Evolutionary conservation across 2,329 filamentous ascomycete genomes (phyloP), one percentile per base, ranked within the genome.

Genomic region (Drechslerella stenobrocha): DNA sequence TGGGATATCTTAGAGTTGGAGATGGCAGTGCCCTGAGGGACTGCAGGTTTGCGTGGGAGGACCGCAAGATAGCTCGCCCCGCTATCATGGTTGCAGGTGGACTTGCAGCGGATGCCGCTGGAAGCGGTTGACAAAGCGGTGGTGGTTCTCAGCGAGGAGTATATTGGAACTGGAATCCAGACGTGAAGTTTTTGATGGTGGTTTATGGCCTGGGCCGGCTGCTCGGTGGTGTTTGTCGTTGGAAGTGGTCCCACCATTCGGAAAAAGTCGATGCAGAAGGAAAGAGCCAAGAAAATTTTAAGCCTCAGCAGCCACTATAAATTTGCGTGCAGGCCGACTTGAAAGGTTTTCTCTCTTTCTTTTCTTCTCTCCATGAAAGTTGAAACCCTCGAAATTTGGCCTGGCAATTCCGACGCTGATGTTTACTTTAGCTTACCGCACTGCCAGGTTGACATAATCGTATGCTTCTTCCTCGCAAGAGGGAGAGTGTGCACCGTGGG

Each of bases 361-460:
- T 24, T 37, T 63, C 37, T 63, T 58, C 44, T 69, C 64, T 69
- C 64, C 64, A 58, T 32, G 64, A 69, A 69, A 69, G 64, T 69
- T 69, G 64, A 69, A 51, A 69, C 64, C 64, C 64, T 63, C 57
- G 64, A 69, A 69, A 69, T 69, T 69, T 69, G 64, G 57, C 64
- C 64, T 69, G 58, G 42, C 53, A 53, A 32, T 63, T 55, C 42
- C 48, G 34, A 30, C 28, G 28, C 28, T n/a, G 30, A 52, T 22
- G 32, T 45, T 18, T 37, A 44, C 2, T 34, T 22, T 30, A 22
- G 22, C 28, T 30, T 30, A 30, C 50, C 50, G 51, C 51, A 48
- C 48, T 69, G 45, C 52, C 64, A 69, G 64, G 64, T 69, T 69
- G 64, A 69, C 45, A 57, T 61, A 6, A 52, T 34, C 24, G 42